phyloP scores from a whole-genome alignment of 2,329 filamentous ascomycete species.

The Pleochaeta shiraiana region DNA sequence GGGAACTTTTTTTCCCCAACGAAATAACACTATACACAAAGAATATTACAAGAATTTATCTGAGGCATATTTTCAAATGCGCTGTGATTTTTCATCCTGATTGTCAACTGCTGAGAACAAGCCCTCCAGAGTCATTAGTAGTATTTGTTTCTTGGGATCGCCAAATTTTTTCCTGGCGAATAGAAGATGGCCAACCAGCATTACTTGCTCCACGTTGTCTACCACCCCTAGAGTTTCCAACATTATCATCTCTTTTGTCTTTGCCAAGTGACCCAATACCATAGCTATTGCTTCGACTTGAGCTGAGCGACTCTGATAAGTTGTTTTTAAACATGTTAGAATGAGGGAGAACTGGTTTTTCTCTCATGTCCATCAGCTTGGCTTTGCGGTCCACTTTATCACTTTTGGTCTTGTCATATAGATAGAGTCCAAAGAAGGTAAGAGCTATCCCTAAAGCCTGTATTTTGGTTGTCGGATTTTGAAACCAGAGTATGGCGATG shows the following conservation, averaged over 20 bases:
- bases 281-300: conserved; percentile 23
- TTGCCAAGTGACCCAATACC: conserved; percentile 5
- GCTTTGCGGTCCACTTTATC: conserved; percentile 73
- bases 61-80: too few relatives aligned
- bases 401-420: conserved; percentile 86
- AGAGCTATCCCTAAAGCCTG: conserved; percentile 72
- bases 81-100: too few relatives aligned
- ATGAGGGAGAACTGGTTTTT: conserved; percentile 15
- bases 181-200: conserved; percentile 51
- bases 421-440: conserved; percentile 79
- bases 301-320: conserved; percentile 18
- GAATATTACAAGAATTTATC: too few relatives aligned
- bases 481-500: conserved; percentile 91
- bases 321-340: conserved; percentile 11
- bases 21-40: too few relatives aligned
- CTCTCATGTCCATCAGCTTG: conserved; percentile 34
- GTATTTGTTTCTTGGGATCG: conserved; percentile 15
- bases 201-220: conserved; percentile 24
- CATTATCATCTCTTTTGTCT: conserved; percentile 22
- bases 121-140: background rate
- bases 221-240: conserved; percentile 31
- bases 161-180: conserved; percentile 77
- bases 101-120: too few relatives aligned
- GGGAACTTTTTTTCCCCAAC: too few relatives aligned
- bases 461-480: conserved; percentile 61